phyloP scores from a whole-genome alignment of 495 filamentous ascomycete species.

The Ramalina intermedia region DNA sequence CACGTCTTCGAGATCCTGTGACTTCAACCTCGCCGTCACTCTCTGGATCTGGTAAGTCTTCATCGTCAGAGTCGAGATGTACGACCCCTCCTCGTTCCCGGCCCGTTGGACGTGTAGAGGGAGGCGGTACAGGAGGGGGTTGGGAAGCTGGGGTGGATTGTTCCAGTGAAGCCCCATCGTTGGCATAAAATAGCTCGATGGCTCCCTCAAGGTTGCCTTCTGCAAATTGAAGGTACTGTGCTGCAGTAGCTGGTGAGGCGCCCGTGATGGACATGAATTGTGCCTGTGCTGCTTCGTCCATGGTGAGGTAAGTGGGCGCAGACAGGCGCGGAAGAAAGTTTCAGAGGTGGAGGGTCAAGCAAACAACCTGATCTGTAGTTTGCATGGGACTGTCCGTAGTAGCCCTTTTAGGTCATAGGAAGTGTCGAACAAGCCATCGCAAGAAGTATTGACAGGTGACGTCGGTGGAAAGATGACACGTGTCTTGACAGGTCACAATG shows the following conservation, averaged over 20 bases:
- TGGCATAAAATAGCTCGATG: constrained; percentile 78
- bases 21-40: constrained; percentile 1
- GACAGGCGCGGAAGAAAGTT: not conserved
- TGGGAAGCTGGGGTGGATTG: constrained; percentile 23
- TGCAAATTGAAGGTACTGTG: constrained; percentile 66
- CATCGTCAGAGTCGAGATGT: constrained; percentile 52
- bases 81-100: constrained; percentile 41
- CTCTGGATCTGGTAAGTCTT: constrained; percentile 17
- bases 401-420: too few relatives aligned
- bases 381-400: not conserved
- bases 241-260: constrained; percentile 46
- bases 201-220: constrained; percentile 74
- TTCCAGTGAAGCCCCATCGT: constrained; percentile 46
- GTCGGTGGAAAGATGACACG: too few relatives aligned
- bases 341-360: not conserved
- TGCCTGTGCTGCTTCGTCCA: constrained; percentile 48
- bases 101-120: constrained; percentile 12
- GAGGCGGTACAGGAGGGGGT: constrained; percentile 20
- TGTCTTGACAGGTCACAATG: too few relatives aligned
- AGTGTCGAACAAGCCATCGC: too few relatives aligned
- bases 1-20: not conserved
- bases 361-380: not conserved
- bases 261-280: constrained; percentile 59
- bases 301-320: constrained; percentile 26
- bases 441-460: too few relatives aligned